A percentile compares a stretch with the other conserved stretches of the same genome.
Conservation (phyloP, 306 rosid genomes). For the Dryas octopetala region DNA sequence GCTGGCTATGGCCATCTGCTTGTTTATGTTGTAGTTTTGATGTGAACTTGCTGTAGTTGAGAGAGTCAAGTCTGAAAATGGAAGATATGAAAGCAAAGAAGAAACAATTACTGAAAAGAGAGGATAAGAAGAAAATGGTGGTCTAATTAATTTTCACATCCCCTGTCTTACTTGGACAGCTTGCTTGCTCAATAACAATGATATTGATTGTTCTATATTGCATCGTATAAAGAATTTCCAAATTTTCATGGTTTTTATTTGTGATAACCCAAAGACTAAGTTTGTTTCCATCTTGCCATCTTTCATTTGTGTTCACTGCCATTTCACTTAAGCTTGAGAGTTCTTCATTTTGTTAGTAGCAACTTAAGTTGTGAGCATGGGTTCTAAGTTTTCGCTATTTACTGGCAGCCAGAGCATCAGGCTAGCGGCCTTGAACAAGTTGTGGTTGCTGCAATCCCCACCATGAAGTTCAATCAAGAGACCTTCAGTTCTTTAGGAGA, state of each 20-base stretch:
- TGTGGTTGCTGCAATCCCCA: conserved; percentile 86
- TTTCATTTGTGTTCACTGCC: conserved; percentile 3
- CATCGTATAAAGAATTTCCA: background rate
- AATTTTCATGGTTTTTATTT: background rate
- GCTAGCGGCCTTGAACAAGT: conserved; percentile 64
- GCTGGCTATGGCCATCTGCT: background rate
- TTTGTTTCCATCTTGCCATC: background rate
- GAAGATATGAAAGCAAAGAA: background rate
- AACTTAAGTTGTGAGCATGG: conserved; percentile 23
- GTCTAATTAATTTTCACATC: background rate
- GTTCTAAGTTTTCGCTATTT: conserved; percentile 55
- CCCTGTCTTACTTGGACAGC: background rate
- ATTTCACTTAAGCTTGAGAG: background rate
- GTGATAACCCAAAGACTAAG: background rate
- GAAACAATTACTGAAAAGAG: background rate
- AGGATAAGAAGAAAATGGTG: background rate
- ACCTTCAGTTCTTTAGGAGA: conserved; percentile 78
- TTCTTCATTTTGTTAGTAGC: conserved; percentile 3
- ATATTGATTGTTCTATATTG: background rate
- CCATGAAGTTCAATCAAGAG: conserved; percentile 76
- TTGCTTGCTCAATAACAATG: conserved; percentile 4
- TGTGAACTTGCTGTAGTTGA: conserved; percentile 4
- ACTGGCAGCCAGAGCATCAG: conserved; percentile 79
- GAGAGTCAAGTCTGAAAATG: conserved; percentile 13
- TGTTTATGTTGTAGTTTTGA: background rate